Percentiles rank a stretch among this genome's conserved stretches.
Conservation (phyloP, 2,329 filamentous ascomycete species). For the Hyphodiscus sp. region DNA sequence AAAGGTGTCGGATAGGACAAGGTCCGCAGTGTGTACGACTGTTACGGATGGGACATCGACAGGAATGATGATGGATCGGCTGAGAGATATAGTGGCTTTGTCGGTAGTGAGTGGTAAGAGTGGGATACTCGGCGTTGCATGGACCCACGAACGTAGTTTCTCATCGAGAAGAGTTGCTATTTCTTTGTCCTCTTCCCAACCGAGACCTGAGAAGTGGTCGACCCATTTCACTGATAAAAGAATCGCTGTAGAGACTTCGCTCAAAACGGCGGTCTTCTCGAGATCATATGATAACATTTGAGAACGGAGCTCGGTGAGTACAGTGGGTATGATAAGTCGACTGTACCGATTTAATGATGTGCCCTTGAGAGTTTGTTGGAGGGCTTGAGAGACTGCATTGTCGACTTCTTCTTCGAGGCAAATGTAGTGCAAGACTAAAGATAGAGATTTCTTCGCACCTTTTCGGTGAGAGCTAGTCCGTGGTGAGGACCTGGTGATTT, state of each 20-base stretch:
- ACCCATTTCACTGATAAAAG: conserved; percentile 43
- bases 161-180: conserved; percentile 19
- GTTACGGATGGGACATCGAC: conserved; percentile 82
- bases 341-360: conserved; percentile 40
- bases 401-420: conserved; percentile 70
- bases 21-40: conserved; percentile 73
- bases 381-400: conserved; percentile 37
- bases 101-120: conserved; percentile 18
- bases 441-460: conserved; percentile 40
- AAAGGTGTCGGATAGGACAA: conserved; percentile 43
- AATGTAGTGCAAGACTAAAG: conserved; percentile 68
- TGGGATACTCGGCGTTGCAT: conserved; percentile 19
- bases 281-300: conserved; percentile 45
- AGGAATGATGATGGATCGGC: conserved; percentile 70
- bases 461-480: conserved; percentile 30
- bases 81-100: conserved; percentile 32
- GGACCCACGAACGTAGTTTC: conserved; percentile 23
- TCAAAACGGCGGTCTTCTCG: conserved; percentile 49
- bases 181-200: conserved; percentile 27
- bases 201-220: conserved; percentile 44
- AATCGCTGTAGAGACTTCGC: conserved; percentile 43
- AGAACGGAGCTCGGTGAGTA: conserved; percentile 39
- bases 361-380: conserved; percentile 35
- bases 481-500: conserved; percentile 52
- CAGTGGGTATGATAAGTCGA: conserved; percentile 39